Evolutionary conservation across 2,329 filamentous ascomycete species (phyloP).

Genomic region (Cytospora paraplurivora): DNA sequence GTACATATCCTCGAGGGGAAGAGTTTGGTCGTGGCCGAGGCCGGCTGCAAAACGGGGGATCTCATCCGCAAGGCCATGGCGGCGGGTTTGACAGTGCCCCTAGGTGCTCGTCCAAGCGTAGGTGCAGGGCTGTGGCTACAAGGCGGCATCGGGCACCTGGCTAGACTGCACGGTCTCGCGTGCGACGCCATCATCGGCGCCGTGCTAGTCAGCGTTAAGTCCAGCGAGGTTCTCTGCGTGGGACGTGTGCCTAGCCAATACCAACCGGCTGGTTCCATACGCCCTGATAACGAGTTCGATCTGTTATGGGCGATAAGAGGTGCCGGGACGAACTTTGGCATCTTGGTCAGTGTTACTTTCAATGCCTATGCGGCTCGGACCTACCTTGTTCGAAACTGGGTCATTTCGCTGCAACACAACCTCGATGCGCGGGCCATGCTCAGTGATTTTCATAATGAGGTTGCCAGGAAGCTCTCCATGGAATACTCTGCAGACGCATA

Average conservation of each 20-base stretch:
- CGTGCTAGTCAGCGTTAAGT: constrained; percentile 55
- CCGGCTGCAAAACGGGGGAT: constrained; percentile 59
- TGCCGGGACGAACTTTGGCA: constrained; percentile 61
- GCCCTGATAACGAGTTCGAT: constrained; percentile 51
- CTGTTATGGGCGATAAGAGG: constrained; percentile 61
- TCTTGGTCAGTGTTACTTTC: constrained; percentile 57
- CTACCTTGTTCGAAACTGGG: constrained; percentile 46
- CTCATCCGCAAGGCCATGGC: constrained; percentile 52
- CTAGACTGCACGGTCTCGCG: constrained; percentile 56
- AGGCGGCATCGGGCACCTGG: constrained; percentile 65
- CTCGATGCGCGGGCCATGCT: constrained; percentile 42
- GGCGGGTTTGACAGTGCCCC: constrained; percentile 55
- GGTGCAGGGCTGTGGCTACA: constrained; percentile 66
- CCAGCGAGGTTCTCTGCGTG: constrained; percentile 50
- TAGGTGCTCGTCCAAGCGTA: constrained; percentile 64
- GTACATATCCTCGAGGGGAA: constrained; percentile 45
- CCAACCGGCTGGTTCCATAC: constrained; percentile 43
- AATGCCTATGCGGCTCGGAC: constrained; percentile 46
- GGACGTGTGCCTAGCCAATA: constrained; percentile 53
- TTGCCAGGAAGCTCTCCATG: constrained; percentile 42
- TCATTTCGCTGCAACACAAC: constrained; percentile 38
- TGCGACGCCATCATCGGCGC: constrained; percentile 64
- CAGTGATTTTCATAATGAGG: constrained; percentile 40
- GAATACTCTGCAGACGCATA: constrained; percentile 56
- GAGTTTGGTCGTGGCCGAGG: constrained; percentile 50